Evolutionary conservation across 2,329 filamentous ascomycete genomes (phyloP).

Genomic region (Trichoderma afroharzianum): DNA sequence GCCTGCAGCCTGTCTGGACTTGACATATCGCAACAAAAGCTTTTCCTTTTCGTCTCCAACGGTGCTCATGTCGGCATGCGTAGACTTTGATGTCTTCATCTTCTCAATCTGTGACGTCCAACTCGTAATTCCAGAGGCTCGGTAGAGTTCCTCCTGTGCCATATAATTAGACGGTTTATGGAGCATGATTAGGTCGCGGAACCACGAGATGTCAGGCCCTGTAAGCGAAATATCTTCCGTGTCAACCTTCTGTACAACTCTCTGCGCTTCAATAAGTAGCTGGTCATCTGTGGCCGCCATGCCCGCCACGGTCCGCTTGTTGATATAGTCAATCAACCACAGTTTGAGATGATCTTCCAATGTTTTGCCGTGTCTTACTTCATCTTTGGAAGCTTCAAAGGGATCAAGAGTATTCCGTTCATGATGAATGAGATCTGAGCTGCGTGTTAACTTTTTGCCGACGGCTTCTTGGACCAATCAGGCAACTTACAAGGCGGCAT

Average conservation of each 20-base stretch:
- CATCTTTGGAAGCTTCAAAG: neutral
- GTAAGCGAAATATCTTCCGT: slow-evolving; percentile 2
- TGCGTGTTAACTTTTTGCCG: neutral
- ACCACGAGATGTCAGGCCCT: slow-evolving; percentile 3
- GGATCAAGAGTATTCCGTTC: neutral
- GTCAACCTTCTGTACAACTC: slow-evolving; percentile 1
- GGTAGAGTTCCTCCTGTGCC: neutral
- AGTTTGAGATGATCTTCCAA: slow-evolving; percentile 11
- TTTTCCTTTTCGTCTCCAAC: neutral
- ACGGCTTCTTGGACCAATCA: neutral
- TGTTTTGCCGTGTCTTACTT: neutral
- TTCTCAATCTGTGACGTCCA: slow-evolving; percentile 4
- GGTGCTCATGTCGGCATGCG: neutral
- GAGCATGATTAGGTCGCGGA: slow-evolving; percentile 2
- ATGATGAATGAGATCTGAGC: neutral
- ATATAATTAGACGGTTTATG: neutral
- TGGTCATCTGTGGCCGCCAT: neutral
- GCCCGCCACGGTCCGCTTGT: neutral
- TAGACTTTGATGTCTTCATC: neutral
- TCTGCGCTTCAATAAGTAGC: neutral
- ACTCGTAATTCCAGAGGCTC: neutral
- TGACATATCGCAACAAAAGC: neutral
- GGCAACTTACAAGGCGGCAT: slow-evolving; percentile 5
- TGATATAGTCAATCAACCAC: slow-evolving; percentile 4
- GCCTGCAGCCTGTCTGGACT: neutral